Evolutionary conservation across 1,139 yeast genomes (phyloP), one percentile per base, ranked within the genome.

Genomic region (Fermentozyma sake): DNA sequence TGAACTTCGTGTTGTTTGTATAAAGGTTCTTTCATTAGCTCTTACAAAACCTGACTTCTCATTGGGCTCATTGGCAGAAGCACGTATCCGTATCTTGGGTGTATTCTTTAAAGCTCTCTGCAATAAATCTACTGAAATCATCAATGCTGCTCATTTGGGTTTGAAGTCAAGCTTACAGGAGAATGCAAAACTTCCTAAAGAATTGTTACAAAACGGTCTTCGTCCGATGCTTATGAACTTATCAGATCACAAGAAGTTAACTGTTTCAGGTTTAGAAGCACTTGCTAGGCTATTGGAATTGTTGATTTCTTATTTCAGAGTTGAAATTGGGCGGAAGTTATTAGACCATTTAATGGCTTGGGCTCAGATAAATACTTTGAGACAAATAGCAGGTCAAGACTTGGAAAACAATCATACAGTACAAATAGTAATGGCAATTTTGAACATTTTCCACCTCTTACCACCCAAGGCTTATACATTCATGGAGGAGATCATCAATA

Each of bases 181-280:
- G 44, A 86, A 86, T 50, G 80, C 87, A 12, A 86, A 86, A 41
- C 66, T 93, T 28, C 98, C 99, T 1, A 87, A 89, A 47, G 98
- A 93, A 42, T 62, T 91, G 22, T 63, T 93, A 16, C 98, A 93
- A 50, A 86, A 83, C 50, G 98, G 98, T 0, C 65, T 93, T 35
- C 74, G 96, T 33, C 98, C 99, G 1, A 87, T 93, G 81, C 60
- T 93, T 39, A 84, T 89, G 89, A 91, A 91, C 44, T 62, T 93
- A 22, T 85, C 96, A 0, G 98, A 93, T 44, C 95, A 87, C 52
- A 87, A 86, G 50, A 79, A 89, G 33, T 64, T 93, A 28, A 85
- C 96, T 0, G 93, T 86, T 1, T 72, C 87, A 2, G 96, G 97
- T 1, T 63, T 93, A 14, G 96, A 89, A 48, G 96, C 97, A 0